These are phyloP conservation scores for Saccharomyces hybrid DNA, from an alignment of 1,139 yeast genomes.

Conservation along the genomic window DNA sequence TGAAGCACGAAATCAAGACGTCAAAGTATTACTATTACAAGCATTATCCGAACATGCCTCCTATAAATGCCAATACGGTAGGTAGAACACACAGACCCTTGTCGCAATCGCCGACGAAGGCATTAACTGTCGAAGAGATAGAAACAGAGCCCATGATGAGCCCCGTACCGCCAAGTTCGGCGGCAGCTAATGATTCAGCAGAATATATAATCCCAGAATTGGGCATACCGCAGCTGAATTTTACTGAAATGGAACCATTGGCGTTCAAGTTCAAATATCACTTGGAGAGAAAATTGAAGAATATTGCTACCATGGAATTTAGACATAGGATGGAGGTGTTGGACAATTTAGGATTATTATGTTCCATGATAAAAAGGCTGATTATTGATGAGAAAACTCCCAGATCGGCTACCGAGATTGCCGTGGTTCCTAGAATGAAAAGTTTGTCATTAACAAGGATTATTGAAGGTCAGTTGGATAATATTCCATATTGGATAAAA, in stretches of 20 bases:
- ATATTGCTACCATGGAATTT: constrained; percentile 54
- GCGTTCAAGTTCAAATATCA: constrained; percentile 39
- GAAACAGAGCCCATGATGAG: neutral
- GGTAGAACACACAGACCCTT: neutral
- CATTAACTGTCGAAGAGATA: neutral
- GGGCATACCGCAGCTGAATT: constrained; percentile 27
- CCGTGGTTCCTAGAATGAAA: constrained; percentile 81
- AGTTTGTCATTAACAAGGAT: constrained; percentile 66
- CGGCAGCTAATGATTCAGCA: constrained; percentile 10
- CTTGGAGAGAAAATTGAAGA: constrained; percentile 34
- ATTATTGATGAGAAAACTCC: constrained; percentile 88
- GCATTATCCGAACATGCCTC: constrained; percentile 20
- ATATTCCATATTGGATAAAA: constrained; percentile 80
- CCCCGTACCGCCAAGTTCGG: neutral
- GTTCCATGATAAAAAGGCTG: constrained; percentile 62
- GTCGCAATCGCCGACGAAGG: neutral
- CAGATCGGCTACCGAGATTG: constrained; percentile 65
- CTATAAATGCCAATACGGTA: neutral
- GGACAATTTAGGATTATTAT: constrained; percentile 69
- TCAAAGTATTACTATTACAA: constrained; percentile 33
- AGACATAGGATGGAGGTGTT: constrained; percentile 78
- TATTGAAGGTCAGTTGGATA: constrained; percentile 47
- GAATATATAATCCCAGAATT: constrained; percentile 18
- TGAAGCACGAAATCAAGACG: constrained; percentile 50
- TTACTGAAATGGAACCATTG: constrained; percentile 38